Conservation (phyloP, 495 filamentous ascomycete species). For the Penicillium egyptiacum region DNA sequence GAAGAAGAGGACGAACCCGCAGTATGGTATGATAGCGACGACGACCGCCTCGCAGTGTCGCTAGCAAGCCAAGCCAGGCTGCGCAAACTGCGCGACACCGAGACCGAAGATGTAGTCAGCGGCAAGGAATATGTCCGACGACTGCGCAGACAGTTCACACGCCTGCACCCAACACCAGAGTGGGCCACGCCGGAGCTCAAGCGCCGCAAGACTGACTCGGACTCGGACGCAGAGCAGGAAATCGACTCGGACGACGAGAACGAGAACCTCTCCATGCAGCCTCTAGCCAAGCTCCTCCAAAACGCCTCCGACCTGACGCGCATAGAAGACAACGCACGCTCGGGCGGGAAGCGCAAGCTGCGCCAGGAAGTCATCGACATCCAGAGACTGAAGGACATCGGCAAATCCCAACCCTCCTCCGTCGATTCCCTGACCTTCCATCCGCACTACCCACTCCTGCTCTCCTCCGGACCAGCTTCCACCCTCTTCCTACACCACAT, state of each 20-base stretch:
- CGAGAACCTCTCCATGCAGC: slow-evolving; percentile 62
- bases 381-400: slow-evolving; percentile 65
- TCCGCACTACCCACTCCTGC: slow-evolving; percentile 78
- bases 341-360: slow-evolving; percentile 59
- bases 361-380: slow-evolving; percentile 88
- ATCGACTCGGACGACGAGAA: slow-evolving; percentile 63
- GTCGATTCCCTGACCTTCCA: slow-evolving; percentile 87
- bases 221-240: slow-evolving; percentile 42
- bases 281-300: slow-evolving; percentile 77
- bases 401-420: slow-evolving; percentile 62
- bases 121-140: slow-evolving; percentile 82
- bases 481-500: slow-evolving; percentile 88
- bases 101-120: slow-evolving; percentile 79
- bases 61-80: slow-evolving; percentile 69
- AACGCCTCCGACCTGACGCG: slow-evolving; percentile 59
- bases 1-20: slow-evolving; percentile 43
- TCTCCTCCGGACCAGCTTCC: slow-evolving; percentile 82
- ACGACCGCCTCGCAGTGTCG: slow-evolving; percentile 82
- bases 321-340: slow-evolving; percentile 37
- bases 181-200: slow-evolving; percentile 66
- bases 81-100: slow-evolving; percentile 75
- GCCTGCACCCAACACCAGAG: slow-evolving; percentile 73
- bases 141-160: slow-evolving; percentile 76
- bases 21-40: slow-evolving; percentile 94
- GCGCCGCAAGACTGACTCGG: slow-evolving; percentile 53